These are phyloP conservation scores for Senna siamea DNA, from an alignment of 306 rosid genomes.

Conservation along the genomic window DNA sequence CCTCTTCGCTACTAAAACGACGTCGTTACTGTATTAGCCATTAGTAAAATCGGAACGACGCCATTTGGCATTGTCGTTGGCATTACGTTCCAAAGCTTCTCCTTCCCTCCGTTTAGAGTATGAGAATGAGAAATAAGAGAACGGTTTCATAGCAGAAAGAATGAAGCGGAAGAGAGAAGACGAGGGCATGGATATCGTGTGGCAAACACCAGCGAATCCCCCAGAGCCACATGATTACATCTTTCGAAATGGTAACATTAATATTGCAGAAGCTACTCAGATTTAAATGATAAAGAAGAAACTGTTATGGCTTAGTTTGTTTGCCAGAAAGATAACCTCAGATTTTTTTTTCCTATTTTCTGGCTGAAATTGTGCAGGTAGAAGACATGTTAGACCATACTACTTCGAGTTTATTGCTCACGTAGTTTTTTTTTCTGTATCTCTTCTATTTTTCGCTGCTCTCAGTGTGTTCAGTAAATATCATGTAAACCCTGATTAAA, in stretches of 20 bases:
- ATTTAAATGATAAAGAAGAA: constrained; percentile 4
- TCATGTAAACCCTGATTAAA: constrained; percentile 42
- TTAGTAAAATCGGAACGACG: constrained; percentile 8
- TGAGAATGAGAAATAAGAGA: not conserved
- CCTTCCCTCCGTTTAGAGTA: not conserved
- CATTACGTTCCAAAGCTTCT: constrained; percentile 8
- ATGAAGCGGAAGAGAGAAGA: constrained; percentile 50
- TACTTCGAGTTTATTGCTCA: constrained; percentile 83
- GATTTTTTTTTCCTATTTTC: not conserved
- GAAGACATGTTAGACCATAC: constrained; percentile 80
- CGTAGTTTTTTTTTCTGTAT: not conserved
- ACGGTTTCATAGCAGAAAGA: constrained; percentile 23
- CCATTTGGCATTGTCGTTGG: constrained; percentile 25
- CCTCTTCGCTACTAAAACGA: not conserved
- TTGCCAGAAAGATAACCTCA: not conserved
- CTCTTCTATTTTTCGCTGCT: not conserved
- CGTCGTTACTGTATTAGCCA: not conserved
- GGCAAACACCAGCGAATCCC: constrained; percentile 91
- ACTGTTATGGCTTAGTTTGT: not conserved
- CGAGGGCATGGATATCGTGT: constrained; percentile 66
- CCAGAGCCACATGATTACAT: constrained; percentile 70
- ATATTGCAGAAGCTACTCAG: not conserved
- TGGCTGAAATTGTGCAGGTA: constrained; percentile 62
- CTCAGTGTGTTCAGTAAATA: not conserved
- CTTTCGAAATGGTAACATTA: constrained; percentile 64